Base-by-base conservation (phyloP, 768 basidiomycete species). In the Calocybe indica region DNA sequence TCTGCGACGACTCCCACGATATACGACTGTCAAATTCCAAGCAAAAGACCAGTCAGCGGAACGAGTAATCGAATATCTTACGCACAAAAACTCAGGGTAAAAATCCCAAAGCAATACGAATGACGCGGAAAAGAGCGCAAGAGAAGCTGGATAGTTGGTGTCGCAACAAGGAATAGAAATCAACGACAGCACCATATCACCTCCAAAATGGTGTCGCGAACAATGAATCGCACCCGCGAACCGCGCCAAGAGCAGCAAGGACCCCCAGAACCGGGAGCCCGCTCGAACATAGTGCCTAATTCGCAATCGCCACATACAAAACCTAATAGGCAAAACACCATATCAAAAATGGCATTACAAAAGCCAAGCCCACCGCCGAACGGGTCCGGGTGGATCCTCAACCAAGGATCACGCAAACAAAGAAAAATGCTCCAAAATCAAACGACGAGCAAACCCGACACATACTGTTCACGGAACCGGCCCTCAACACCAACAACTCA, bases 141-240 rank as follows among this genome's bases (percentile, higher is more conserved):
- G 44, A 61, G 3, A 37, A 56, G 10, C 47, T 62, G 15, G 53
- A 47, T 9, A 36, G 45, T 0, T 55, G 57, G 28, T 51, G 60
- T 2, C 5, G 38, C 36, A 42, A 34, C 13, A 39, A 10, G 66
- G 66, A 14, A 61, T 54, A 8, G 35, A 40, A 6, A 47, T 10
- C 31, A 55, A 33, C 41, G 5, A 64, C 57, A 1, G 52, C 55
- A 2, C 54, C 60, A 22, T 39, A 62, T 55, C 58, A n/a, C 56
- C 54, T 9, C 30, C 38, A 53, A 55, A 54, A 67, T 46, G 62
- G 64, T 1, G 40, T 64, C 6, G 61, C 1, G 61, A 68, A 48
- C 37, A 6, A 40, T 54, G 4, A 69, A 66, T 48, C 46, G 56
- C 0, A 64, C 57, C 6, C 51, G 60, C 7, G 55, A 62, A 32